These are phyloP conservation scores for Combretum micranthum DNA, from an alignment of 345 rosid species.

Conservation along the genomic window DNA sequence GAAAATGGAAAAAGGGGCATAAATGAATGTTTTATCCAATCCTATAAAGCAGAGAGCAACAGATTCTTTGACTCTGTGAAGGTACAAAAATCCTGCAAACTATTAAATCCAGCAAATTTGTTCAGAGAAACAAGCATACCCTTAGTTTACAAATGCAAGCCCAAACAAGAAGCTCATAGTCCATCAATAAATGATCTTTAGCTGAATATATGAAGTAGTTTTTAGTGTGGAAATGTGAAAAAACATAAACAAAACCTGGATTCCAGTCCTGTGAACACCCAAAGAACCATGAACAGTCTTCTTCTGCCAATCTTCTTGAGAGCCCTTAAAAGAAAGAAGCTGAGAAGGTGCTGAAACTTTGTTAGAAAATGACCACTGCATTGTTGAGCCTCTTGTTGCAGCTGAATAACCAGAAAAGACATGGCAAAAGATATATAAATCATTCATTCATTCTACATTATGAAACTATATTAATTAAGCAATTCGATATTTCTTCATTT, in stretches of 20 bases:
- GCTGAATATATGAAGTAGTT: too few relatives aligned
- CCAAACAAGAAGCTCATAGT: neutral
- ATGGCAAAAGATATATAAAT: neutral
- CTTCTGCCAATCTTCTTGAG: slow-evolving; percentile 53
- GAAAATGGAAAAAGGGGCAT: neutral
- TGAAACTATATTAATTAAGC: too few relatives aligned
- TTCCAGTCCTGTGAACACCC: slow-evolving; percentile 38
- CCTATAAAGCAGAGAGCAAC: too few relatives aligned
- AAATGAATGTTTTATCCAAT: neutral
- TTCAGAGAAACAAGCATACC: neutral
- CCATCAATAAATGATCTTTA: too few relatives aligned
- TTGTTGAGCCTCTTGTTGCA: slow-evolving; percentile 1
- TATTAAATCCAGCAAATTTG: neutral
- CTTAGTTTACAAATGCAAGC: neutral
- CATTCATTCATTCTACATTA: too few relatives aligned
- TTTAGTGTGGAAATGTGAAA: too few relatives aligned
- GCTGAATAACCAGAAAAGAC: slow-evolving; percentile 17
- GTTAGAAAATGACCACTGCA: slow-evolving; percentile 50
- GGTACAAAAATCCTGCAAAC: too few relatives aligned
- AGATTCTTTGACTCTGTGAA: too few relatives aligned
- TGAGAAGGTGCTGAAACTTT: slow-evolving; percentile 36
- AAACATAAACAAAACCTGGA: slow-evolving; percentile 32
- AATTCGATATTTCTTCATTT: too few relatives aligned
- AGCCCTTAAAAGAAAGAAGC: slow-evolving; percentile 45
- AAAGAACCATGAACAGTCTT: slow-evolving; percentile 36